Conservation (phyloP, 192 early-diverging fungal genomes). For the Backusella tarrabulga region DNA sequence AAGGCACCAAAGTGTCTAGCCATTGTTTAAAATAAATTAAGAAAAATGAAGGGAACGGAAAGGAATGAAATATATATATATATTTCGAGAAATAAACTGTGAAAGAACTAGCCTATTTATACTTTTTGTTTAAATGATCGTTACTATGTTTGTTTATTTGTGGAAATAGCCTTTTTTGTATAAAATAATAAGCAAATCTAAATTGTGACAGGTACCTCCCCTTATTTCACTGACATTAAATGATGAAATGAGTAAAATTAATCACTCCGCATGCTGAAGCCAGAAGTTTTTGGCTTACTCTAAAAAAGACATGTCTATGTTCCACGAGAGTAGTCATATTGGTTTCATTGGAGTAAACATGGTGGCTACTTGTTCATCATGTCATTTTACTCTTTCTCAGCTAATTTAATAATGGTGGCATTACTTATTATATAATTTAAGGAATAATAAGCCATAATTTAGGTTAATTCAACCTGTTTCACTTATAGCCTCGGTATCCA, state of each 20-base stretch:
- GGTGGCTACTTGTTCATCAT: not conserved
- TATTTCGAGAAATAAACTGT: not conserved
- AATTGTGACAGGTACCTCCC: not conserved
- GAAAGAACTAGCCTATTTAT: not conserved
- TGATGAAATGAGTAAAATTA: not conserved
- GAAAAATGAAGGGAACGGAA: not conserved
- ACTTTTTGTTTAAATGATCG: not conserved
- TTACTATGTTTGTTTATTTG: not conserved
- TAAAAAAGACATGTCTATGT: not conserved
- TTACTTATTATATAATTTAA: constrained; percentile 1
- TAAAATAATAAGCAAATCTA: constrained; percentile 1
- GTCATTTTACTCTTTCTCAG: not conserved
- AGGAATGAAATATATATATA: not conserved
- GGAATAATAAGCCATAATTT: not conserved
- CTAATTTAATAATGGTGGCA: not conserved
- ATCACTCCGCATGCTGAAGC: not conserved
- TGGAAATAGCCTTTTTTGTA: not conserved
- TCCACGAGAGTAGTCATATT: not conserved
- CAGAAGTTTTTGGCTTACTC: not conserved
- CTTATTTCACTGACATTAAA: constrained; percentile 1
- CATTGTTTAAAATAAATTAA: not conserved
- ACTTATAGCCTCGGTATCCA: not conserved
- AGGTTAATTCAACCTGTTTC: not conserved
- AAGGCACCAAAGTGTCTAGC: not conserved
- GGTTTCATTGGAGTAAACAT: not conserved